Conservation (phyloP, 139 green algal genomes). For the Asterochloris sp. region DNA sequence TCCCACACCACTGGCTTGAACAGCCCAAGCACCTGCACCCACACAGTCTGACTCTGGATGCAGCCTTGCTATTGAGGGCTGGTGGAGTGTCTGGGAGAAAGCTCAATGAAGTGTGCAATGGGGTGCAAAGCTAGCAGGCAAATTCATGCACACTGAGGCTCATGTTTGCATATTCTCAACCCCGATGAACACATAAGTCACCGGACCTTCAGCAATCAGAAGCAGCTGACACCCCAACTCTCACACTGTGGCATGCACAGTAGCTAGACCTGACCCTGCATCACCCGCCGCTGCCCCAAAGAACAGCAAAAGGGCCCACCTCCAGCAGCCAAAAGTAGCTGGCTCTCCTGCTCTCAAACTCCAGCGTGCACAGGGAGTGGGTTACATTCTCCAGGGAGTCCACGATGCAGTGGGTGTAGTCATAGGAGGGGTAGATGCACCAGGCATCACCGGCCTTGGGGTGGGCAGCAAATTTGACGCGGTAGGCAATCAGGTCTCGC, state of each 20-base stretch:
- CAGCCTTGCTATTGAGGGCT: background rate
- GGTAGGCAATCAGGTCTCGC: conserved; percentile 96
- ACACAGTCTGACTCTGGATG: conserved; percentile 33
- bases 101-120: no score
- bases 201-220: no score
- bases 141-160: no score
- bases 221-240: no score
- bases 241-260: no score
- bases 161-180: no score
- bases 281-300: no score
- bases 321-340: conserved; percentile 96
- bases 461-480: conserved; percentile 93
- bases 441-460: conserved; percentile 79
- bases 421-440: conserved; percentile 99
- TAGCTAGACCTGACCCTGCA: no score
- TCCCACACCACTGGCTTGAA: conserved; percentile 99
- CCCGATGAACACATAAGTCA: no score
- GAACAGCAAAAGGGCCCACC: conserved; percentile 10
- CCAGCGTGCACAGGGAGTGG: conserved; percentile 98
- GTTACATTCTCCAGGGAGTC: conserved; percentile 98
- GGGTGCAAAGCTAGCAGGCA: no score
- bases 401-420: conserved; percentile 99
- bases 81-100: no score
- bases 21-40: conserved; percentile 77
- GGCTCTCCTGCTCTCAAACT: conserved; percentile 95